A percentile compares a stretch with the other conserved stretches of the same genome.
Evolutionary conservation across 495 filamentous ascomycete genomes (phyloP).

Genomic region (Massariosphaeria phaeospora): DNA sequence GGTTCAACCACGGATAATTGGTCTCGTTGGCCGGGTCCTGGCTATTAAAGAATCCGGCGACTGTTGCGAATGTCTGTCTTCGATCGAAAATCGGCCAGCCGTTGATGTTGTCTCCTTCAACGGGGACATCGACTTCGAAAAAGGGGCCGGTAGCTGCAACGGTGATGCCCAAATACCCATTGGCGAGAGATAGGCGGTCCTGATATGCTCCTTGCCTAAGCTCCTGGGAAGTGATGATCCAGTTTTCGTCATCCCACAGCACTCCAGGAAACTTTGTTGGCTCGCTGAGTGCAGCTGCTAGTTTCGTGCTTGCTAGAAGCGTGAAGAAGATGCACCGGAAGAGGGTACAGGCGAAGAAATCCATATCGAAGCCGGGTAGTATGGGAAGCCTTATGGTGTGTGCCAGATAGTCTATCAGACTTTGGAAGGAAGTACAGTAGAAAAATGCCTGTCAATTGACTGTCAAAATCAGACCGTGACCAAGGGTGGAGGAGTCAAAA

Average conservation of each 20-base stretch:
- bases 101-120: constrained; percentile 46
- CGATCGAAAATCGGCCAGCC: constrained; percentile 70
- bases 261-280: constrained; percentile 31
- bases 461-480: too few relatives aligned
- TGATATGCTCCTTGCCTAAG: constrained; percentile 60
- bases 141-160: constrained; percentile 63
- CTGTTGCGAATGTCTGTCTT: constrained; percentile 66
- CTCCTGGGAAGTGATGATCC: constrained; percentile 53
- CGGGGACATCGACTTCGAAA: constrained; percentile 55
- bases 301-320: background rate
- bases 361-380: too few relatives aligned
- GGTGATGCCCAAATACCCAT: constrained; percentile 50
- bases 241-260: constrained; percentile 61
- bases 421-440: background rate
- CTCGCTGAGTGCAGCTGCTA: constrained; percentile 12
- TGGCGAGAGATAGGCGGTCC: constrained; percentile 59
- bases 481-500: too few relatives aligned
- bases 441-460: background rate
- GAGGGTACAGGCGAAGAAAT: too few relatives aligned
- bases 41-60: constrained; percentile 66
- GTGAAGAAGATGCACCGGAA: background rate
- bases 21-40: constrained; percentile 59
- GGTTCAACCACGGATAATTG: constrained; percentile 67
- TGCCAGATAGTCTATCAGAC: too few relatives aligned
- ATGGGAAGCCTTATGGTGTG: background rate